Percentiles rank a stretch among this genome's conserved stretches.
These are phyloP conservation scores for Xylaria digitata DNA, from an alignment of 2,329 filamentous ascomycete genomes.

Conservation along the genomic window DNA sequence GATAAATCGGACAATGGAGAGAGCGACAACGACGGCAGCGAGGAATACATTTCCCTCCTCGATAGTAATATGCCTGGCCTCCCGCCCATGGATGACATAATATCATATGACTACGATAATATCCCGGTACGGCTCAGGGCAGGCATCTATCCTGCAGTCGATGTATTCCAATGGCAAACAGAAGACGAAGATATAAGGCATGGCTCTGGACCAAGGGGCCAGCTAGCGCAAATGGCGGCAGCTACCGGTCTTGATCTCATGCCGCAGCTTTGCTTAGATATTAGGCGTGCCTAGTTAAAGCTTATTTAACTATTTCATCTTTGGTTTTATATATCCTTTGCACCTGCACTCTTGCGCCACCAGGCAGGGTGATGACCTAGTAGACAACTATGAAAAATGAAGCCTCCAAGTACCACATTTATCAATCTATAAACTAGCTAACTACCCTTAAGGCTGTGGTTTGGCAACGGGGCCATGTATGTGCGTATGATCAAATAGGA, in stretches of 20 bases:
- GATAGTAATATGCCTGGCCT: constrained; percentile 75
- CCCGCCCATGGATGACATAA: constrained; percentile 64
- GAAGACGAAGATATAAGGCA: constrained; percentile 60
- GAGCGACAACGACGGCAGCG: constrained; percentile 32
- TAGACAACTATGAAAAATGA: background rate
- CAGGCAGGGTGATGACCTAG: background rate
- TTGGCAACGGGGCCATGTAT: background rate
- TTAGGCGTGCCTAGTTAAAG: constrained; percentile 21
- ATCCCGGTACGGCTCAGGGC: constrained; percentile 64
- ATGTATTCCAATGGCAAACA: constrained; percentile 66
- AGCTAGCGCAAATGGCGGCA: constrained; percentile 75
- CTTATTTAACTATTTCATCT: background rate
- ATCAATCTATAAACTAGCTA: background rate
- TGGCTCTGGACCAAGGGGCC: constrained; percentile 62
- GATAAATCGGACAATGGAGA: constrained; percentile 24
- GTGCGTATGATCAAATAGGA: background rate
- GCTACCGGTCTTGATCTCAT: constrained; percentile 71
- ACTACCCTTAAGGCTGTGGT: background rate
- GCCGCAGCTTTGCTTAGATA: constrained; percentile 67
- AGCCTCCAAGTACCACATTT: background rate
- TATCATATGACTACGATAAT: constrained; percentile 66
- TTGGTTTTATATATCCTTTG: background rate
- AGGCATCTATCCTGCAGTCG: constrained; percentile 44
- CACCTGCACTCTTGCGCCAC: background rate
- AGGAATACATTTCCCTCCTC: constrained; percentile 60